These are phyloP conservation scores for Nicotiana tabacum DNA, from an alignment of 257 asterid species.

Conservation along the genomic window DNA sequence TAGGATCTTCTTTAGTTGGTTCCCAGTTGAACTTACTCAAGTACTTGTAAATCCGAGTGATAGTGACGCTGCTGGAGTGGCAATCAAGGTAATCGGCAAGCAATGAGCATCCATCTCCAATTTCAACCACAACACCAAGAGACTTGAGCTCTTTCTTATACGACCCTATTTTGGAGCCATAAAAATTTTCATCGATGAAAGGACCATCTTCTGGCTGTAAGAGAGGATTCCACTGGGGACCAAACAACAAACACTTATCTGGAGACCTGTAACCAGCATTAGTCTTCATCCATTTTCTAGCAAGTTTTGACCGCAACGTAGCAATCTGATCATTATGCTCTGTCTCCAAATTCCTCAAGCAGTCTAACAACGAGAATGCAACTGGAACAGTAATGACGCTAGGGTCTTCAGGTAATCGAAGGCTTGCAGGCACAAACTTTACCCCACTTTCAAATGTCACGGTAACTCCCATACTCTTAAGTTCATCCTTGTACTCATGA, in stretches of 20 bases:
- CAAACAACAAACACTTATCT: constrained; percentile 22
- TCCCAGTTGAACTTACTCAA: constrained; percentile 21
- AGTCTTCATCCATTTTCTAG: constrained; percentile 29
- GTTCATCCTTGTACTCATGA: constrained; percentile 22
- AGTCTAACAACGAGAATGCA: constrained; percentile 22
- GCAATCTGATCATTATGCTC: background rate
- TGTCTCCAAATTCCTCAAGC: constrained; percentile 2
- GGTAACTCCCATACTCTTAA: constrained; percentile 24
- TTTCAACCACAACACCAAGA: constrained; percentile 24
- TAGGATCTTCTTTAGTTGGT: constrained; percentile 10
- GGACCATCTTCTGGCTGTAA: constrained; percentile 32
- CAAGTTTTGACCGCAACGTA: background rate
- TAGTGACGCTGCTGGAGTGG: constrained; percentile 13
- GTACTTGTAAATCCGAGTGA: constrained; percentile 26
- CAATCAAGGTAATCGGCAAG: constrained; percentile 18
- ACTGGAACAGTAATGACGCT: constrained; percentile 15
- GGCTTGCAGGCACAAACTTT: constrained; percentile 18
- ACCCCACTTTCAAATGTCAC: constrained; percentile 16
- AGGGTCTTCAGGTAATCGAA: constrained; percentile 23
- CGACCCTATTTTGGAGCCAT: constrained; percentile 19
- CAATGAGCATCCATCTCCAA: constrained; percentile 21
- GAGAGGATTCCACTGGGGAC: constrained; percentile 18
- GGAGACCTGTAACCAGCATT: constrained; percentile 26
- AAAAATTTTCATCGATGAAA: constrained; percentile 27
- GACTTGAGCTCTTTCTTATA: constrained; percentile 22